phyloP scores from a whole-genome alignment of 2,329 filamentous ascomycete species.

The Beauveria varroae region DNA sequence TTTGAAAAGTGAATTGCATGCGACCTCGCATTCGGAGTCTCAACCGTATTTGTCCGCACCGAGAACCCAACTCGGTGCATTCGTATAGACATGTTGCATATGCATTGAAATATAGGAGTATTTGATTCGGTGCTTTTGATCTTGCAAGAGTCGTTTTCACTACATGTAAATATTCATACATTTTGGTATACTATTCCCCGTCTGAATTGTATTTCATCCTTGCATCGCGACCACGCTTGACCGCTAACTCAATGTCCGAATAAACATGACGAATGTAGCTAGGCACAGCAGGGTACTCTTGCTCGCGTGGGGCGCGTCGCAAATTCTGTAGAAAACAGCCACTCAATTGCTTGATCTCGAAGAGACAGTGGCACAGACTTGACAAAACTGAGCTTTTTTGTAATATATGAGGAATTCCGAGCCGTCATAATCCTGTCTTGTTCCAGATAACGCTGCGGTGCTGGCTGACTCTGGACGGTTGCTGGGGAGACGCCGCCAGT shows the following conservation, averaged over 20 bases:
- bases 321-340: background rate
- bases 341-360: background rate
- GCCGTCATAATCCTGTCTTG: no score
- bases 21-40: background rate
- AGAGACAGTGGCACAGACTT: background rate
- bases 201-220: no score
- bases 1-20: background rate
- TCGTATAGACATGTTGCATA: background rate
- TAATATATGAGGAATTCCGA: no score
- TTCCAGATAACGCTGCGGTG: background rate
- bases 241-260: no score
- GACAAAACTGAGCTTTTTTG: no score
- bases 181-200: no score
- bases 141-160: background rate
- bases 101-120: background rate
- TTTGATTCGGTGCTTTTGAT: background rate
- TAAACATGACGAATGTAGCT: no score
- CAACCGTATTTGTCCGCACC: background rate
- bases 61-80: background rate
- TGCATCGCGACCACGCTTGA: no score
- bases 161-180: background rate
- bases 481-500: slow-evolving; percentile 5
- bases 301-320: background rate
- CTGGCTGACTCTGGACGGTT: background rate
- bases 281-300: no score